Base-by-base conservation (phyloP, 2,329 filamentous ascomycete genomes). In the Phyllosticta citribraziliensis region DNA sequence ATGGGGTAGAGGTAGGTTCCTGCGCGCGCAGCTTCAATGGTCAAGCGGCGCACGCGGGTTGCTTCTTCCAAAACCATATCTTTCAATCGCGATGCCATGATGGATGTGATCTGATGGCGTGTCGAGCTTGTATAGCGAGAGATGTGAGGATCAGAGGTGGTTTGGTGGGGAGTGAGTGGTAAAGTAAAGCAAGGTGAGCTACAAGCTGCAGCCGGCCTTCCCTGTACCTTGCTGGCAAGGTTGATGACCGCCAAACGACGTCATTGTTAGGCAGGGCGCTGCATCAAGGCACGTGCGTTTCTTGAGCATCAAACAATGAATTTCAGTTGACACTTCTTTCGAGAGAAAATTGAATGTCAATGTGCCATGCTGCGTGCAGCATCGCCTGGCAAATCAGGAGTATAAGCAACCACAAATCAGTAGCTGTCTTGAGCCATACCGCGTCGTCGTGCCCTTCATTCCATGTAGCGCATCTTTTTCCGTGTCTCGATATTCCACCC, bases 1-100 rank as follows among this genome's bases (percentile, higher is more conserved):
- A 97, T 80, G 25, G 93, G 93, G 74, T 96, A 97, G 65, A 95
- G 74, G 71, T 94, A 96, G 24, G 91, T 84, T 56, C 85, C 84
- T 65, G 91, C 96, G 67, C 80, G 84, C 57, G 86, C 83, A 33
- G 90, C 89, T 68, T 90, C 84, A 51, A 80, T 75, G 52, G 89
- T 80, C 47, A 91, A 78, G 17, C 74, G 74, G 66, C 79, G 84
- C 60, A 88, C 82, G 65, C 86, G 84, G 63, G 83, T 80, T 61
- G 86, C 86, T 70, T 97, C 92, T 66, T 92, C 86, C 65, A 84
- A 70, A 19, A 81, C 81, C 24, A 82, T 79, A 58, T 81, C 76
- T 70, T 81, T 84, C 69, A 86, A 73, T 70, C 75, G 80, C 62
- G 83, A 79, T 3, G 74, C 70, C 67, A 76, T 75, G 56, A 3